Evolutionary conservation across 2,329 filamentous ascomycete genomes (phyloP).

Genomic region (Epichloe hybrida): DNA sequence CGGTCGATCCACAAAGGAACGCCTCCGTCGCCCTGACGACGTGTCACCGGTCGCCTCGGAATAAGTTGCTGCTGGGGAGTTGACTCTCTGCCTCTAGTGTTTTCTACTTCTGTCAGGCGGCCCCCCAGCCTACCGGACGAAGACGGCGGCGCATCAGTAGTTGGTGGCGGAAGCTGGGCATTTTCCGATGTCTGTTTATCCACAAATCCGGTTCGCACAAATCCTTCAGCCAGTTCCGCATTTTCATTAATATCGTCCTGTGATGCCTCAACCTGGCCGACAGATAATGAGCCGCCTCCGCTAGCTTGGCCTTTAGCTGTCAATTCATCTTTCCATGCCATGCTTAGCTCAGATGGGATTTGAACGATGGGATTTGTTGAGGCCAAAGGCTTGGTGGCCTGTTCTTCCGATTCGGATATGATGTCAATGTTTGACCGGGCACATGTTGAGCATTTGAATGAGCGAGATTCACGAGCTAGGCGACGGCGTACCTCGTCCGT

Average conservation of each 20-base stretch:
- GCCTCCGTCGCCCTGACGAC: conserved; percentile 23
- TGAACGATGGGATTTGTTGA: conserved; percentile 27
- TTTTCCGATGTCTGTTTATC: neutral
- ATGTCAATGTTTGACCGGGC: conserved; percentile 60
- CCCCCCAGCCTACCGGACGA: neutral
- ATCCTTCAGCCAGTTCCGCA: conserved; percentile 42
- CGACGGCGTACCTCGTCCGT: conserved; percentile 50
- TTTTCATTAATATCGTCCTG: conserved; percentile 22
- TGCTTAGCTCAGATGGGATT: conserved; percentile 41
- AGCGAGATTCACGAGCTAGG: conserved; percentile 52
- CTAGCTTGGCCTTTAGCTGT: conserved; percentile 19
- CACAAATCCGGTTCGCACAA: conserved; percentile 36
- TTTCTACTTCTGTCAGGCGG: neutral
- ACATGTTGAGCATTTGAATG: conserved; percentile 59
- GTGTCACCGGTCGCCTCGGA: conserved; percentile 7
- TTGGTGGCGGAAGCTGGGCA: neutral
- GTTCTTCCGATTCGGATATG: conserved; percentile 54
- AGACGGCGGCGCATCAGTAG: neutral
- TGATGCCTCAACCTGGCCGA: neutral
- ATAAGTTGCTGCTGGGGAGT: neutral
- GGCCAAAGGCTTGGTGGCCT: conserved; percentile 27
- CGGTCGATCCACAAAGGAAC: conserved; percentile 69
- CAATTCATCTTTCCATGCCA: conserved; percentile 66
- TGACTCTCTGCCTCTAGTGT: neutral
- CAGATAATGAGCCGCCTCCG: neutral